Conservation (phyloP, 2,329 filamentous ascomycete genomes). For the Apiospora koreana region DNA sequence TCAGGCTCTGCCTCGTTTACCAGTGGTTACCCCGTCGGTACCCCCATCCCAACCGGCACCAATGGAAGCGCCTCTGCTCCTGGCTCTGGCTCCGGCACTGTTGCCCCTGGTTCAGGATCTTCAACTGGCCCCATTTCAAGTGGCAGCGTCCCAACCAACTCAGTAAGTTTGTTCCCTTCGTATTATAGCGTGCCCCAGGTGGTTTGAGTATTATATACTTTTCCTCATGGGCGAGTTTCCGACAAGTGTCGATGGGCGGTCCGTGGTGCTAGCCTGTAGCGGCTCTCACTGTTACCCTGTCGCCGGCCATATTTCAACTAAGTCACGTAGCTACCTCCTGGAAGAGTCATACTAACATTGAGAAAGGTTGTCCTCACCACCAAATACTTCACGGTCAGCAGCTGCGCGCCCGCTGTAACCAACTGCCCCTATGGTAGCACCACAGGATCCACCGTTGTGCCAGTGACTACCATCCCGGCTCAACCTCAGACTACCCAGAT, state of each 20-base stretch:
- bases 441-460: not conserved
- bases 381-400: constrained; percentile 33
- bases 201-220: too few species aligned
- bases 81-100: not conserved
- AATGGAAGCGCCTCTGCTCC: constrained; percentile 16
- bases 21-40: not conserved
- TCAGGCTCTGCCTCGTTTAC: too few species aligned
- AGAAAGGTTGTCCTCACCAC: constrained; percentile 33
- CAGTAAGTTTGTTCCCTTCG: too few species aligned
- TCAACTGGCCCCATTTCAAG: too few species aligned
- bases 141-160: not conserved
- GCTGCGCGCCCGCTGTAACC: constrained; percentile 33
- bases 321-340: too few species aligned
- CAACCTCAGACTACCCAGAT: constrained; percentile 16
- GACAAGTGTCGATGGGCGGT: too few species aligned
- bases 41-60: constrained; percentile 20
- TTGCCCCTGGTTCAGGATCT: not conserved
- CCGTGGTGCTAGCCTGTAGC: too few species aligned
- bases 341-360: too few species aligned
- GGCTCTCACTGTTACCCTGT: too few species aligned
- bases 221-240: too few species aligned
- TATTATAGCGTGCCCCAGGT: too few species aligned
- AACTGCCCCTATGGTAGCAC: constrained; percentile 38
- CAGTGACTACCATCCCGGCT: constrained; percentile 24
- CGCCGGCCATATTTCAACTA: too few species aligned